These are phyloP conservation scores for Talaromyces sp. DNA, from an alignment of 2,329 filamentous ascomycete species.

Conservation along the genomic window DNA sequence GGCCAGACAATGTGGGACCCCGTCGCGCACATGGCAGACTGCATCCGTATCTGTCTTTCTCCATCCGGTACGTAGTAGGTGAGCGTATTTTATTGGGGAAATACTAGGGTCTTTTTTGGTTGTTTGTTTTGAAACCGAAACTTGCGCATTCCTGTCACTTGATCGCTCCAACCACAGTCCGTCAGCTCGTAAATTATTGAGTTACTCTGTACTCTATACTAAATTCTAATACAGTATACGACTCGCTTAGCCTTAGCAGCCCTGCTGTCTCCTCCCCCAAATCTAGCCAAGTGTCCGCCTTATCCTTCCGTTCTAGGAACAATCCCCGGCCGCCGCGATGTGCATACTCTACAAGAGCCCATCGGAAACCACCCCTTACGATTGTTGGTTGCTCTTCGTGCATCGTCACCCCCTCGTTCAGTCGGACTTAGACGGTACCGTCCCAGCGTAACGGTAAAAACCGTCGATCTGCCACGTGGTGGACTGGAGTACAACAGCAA, in stretches of 20 bases:
- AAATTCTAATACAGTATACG: neutral
- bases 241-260: neutral
- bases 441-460: conserved; percentile 1
- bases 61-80: neutral
- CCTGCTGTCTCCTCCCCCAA: neutral
- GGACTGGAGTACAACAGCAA: neutral
- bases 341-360: neutral
- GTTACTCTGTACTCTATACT: neutral
- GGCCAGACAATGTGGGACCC: too few species aligned
- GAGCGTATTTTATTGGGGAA: neutral
- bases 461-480: conserved; percentile 16
- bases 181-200: neutral
- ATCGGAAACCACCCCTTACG: neutral
- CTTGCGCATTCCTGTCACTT: neutral
- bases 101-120: neutral
- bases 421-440: neutral
- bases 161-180: neutral
- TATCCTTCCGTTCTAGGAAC: neutral
- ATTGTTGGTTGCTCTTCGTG: neutral
- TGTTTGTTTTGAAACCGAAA: neutral
- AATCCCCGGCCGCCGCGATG: neutral
- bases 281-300: neutral
- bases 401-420: neutral
- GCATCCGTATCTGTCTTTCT: neutral
- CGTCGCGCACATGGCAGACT: neutral